A percentile compares a stretch with the other conserved stretches of the same genome.
These are phyloP conservation scores for Globisporangium emineosum DNA, from an alignment of 352 stramenopile species.

Conservation along the genomic window DNA sequence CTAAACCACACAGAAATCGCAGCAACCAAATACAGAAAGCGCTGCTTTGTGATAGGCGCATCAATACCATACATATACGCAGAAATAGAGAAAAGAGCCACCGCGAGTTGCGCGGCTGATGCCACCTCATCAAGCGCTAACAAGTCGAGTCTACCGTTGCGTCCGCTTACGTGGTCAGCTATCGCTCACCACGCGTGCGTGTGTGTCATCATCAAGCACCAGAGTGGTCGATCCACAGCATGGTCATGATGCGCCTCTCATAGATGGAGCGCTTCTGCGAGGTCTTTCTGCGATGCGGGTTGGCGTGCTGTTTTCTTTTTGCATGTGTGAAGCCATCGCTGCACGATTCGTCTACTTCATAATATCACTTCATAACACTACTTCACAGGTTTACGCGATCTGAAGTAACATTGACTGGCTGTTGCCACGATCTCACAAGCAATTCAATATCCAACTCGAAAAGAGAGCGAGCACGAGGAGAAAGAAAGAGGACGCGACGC, in stretches of 20 bases:
- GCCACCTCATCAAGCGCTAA: constrained; percentile 3
- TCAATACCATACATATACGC: neutral
- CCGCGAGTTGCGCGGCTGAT: neutral
- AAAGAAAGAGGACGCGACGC: constrained; percentile 1
- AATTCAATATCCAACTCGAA: constrained; percentile 1
- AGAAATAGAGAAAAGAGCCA: neutral
- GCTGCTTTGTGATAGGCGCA: neutral
- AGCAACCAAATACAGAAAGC: neutral
- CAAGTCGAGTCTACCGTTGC: neutral
- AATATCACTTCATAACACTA: neutral
- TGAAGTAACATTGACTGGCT: constrained; percentile 7
- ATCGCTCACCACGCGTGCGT: too few relatives aligned
- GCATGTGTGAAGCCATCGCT: neutral
- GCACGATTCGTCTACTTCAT: neutral
- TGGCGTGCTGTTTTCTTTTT: neutral
- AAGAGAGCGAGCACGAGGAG: neutral
- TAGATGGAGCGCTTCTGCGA: neutral
- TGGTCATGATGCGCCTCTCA: neutral
- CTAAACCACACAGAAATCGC: neutral
- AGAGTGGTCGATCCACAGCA: neutral
- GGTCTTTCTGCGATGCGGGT: too few relatives aligned
- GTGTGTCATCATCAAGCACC: neutral
- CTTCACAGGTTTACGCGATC: neutral
- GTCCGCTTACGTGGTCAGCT: neutral
- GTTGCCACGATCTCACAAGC: constrained; percentile 1